These are phyloP conservation scores for Neofusicoccum umdonicola DNA, from an alignment of 2,329 filamentous ascomycete species.

Conservation along the genomic window DNA sequence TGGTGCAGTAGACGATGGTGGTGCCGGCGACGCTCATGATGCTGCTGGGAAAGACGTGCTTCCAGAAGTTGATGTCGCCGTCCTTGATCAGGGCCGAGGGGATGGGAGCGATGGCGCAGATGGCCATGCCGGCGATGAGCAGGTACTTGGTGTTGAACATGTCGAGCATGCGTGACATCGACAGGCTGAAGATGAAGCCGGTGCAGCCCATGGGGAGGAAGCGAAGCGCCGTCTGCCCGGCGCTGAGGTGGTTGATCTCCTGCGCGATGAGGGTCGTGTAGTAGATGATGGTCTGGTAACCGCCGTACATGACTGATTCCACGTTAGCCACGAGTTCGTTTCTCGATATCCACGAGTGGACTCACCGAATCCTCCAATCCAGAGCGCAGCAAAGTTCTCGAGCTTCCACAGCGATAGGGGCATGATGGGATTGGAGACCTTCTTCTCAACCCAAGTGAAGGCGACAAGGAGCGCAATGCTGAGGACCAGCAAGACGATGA, in stretches of 20 bases:
- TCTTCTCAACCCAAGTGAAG: slow-evolving; percentile 44
- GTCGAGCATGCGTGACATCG: slow-evolving; percentile 29
- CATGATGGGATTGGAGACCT: slow-evolving; percentile 47
- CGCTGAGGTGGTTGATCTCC: slow-evolving; percentile 39
- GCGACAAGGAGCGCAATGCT: slow-evolving; percentile 38
- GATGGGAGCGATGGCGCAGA: slow-evolving; percentile 40
- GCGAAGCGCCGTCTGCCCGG: slow-evolving; percentile 40
- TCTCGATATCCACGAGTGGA: background rate
- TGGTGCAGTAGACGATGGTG: slow-evolving; percentile 43
- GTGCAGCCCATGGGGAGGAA: slow-evolving; percentile 44
- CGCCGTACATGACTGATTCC: slow-evolving; percentile 37
- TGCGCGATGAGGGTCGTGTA: slow-evolving; percentile 45
- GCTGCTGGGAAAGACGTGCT: slow-evolving; percentile 39
- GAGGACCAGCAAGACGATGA: slow-evolving; percentile 42
- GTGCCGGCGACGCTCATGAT: slow-evolving; percentile 42
- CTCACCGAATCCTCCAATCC: slow-evolving; percentile 43
- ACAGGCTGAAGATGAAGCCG: slow-evolving; percentile 33
- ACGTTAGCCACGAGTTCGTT: background rate
- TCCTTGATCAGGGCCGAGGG: slow-evolving; percentile 28
- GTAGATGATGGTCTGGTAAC: slow-evolving; percentile 44
- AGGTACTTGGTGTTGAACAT: slow-evolving; percentile 39
- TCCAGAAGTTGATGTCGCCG: slow-evolving; percentile 31
- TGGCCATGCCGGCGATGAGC: slow-evolving; percentile 34
- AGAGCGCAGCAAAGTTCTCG: slow-evolving; percentile 46
- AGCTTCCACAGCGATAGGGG: slow-evolving; percentile 47